These are phyloP conservation scores for Candida rishiriensis DNA, from an alignment of 805 yeast species.

Conservation along the genomic window DNA sequence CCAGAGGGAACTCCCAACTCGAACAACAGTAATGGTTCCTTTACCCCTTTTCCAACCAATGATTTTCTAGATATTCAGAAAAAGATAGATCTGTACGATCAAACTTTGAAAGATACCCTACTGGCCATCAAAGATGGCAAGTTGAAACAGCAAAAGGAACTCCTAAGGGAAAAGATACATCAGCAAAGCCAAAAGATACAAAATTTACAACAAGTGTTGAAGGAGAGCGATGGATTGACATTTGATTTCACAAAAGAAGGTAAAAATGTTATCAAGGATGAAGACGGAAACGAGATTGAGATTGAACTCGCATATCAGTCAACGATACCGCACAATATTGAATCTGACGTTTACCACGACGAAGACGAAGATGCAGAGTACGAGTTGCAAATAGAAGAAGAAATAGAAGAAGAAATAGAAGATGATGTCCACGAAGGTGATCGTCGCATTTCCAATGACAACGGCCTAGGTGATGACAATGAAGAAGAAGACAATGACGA, in stretches of 20 bases:
- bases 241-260: conserved; percentile 1
- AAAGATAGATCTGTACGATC: conserved; percentile 16
- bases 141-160: conserved; percentile 4
- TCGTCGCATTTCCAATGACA: too few relatives aligned
- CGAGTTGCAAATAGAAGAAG: background rate
- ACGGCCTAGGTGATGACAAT: too few relatives aligned
- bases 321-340: background rate
- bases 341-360: background rate
- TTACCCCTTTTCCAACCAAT: conserved; percentile 8
- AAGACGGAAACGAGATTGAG: conserved; percentile 1
- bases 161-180: conserved; percentile 2
- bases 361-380: too few relatives aligned
- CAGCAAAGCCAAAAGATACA: background rate
- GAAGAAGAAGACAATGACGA: background rate
- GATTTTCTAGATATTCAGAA: conserved; percentile 13
- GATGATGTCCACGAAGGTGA: background rate
- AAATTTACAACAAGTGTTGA: background rate
- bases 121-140: conserved; percentile 14
- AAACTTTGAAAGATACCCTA: conserved; percentile 16
- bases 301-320: background rate
- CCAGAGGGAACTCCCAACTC: too few relatives aligned
- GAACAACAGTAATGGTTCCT: background rate
- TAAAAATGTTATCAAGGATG: background rate
- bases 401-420: background rate
- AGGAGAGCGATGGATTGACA: background rate